Percentiles rank a stretch among this genome's conserved stretches.
These are phyloP conservation scores for Acacia crassicarpa DNA, from an alignment of 306 rosid species.

Conservation along the genomic window DNA sequence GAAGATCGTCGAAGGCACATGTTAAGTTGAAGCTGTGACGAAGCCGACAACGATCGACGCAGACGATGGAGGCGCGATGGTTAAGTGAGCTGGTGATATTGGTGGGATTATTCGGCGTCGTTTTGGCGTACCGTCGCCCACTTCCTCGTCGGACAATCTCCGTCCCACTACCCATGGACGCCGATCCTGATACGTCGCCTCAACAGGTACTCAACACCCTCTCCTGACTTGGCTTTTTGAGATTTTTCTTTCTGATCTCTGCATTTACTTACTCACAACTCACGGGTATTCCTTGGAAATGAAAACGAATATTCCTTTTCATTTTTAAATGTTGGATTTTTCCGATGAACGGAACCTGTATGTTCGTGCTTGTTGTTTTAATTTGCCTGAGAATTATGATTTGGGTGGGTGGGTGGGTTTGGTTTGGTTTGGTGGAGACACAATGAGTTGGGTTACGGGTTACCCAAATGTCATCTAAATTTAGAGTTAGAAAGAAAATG, in stretches of 20 bases:
- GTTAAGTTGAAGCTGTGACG: not conserved
- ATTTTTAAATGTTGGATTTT: not conserved
- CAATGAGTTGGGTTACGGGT: not conserved
- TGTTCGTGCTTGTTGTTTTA: not conserved
- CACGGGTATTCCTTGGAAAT: not conserved
- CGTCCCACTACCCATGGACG: not conserved
- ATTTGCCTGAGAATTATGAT: not conserved
- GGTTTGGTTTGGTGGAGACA: not conserved
- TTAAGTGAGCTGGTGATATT: not conserved
- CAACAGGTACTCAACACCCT: slow-evolving; percentile 36
- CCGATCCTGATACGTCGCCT: slow-evolving; percentile 17
- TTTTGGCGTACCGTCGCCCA: slow-evolving; percentile 29
- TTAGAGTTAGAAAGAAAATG: not conserved
- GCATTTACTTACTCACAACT: not conserved
- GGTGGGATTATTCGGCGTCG: slow-evolving; percentile 14
- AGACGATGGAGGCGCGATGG: not conserved
- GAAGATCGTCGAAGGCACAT: not conserved
- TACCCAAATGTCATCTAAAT: not conserved
- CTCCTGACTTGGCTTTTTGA: not conserved
- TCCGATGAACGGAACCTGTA: not conserved
- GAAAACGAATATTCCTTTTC: not conserved
- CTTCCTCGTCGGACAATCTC: slow-evolving; percentile 26
- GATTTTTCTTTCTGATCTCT: not conserved
- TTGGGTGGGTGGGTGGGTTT: not conserved
- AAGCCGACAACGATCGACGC: not conserved